phyloP scores from a whole-genome alignment of 108 stramenopile species.

The Fistulifera solaris region DNA sequence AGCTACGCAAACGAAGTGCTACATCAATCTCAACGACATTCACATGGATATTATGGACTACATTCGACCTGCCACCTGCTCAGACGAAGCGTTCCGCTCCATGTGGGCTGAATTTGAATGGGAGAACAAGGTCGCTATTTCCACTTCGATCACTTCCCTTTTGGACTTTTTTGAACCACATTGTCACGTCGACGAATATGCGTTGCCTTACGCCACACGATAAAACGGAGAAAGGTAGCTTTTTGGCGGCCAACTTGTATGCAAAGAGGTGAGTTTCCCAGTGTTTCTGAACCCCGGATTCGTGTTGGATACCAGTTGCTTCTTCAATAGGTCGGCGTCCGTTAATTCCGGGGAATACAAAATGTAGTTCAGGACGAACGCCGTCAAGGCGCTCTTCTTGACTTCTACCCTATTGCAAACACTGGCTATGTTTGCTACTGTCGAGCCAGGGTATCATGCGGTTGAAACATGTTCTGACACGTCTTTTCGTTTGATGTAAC shows the following conservation, averaged over 20 bases:
- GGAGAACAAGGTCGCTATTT: slow-evolving; percentile 98
- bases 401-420: slow-evolving; percentile 41
- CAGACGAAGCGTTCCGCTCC: slow-evolving; percentile 91
- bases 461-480: slow-evolving; percentile 11
- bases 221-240: slow-evolving; percentile 59
- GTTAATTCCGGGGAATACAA: slow-evolving; percentile 61
- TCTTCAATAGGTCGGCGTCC: slow-evolving; percentile 34
- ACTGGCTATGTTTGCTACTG: slow-evolving; percentile 13
- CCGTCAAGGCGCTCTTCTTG: slow-evolving; percentile 68
- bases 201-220: slow-evolving; percentile 88
- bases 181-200: slow-evolving; percentile 96
- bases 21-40: slow-evolving; percentile 97
- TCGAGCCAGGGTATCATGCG: slow-evolving; percentile 33
- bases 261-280: slow-evolving; percentile 73
- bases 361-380: slow-evolving; percentile 22
- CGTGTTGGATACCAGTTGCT: slow-evolving; percentile 71
- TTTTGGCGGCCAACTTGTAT: slow-evolving; percentile 98
- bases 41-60: slow-evolving; percentile 99
- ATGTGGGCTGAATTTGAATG: slow-evolving; percentile 99
- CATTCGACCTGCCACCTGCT: slow-evolving; percentile 95
- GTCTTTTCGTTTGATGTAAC: slow-evolving; percentile 3
- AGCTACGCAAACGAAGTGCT: slow-evolving; percentile 84
- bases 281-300: slow-evolving; percentile 43
- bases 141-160: slow-evolving; percentile 85
- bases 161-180: slow-evolving; percentile 88